Base-by-base conservation (phyloP, 106 monocot genomes). In the Ottelia alismoides region DNA sequence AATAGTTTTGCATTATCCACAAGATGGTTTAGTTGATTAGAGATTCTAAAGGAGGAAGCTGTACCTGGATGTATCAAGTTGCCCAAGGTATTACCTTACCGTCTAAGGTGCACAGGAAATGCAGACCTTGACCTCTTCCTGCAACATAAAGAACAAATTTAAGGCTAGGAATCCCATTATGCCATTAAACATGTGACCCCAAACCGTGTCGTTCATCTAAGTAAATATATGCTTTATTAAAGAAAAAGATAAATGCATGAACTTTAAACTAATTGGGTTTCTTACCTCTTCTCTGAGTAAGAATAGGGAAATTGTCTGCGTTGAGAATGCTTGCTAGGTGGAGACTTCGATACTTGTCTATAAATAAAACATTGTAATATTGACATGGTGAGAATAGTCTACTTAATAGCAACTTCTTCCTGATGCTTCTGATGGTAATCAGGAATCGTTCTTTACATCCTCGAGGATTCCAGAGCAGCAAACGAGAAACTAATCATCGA, bases 301-400 rank as follows among this genome's bases (percentile, higher is more conserved):
- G 85, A 72, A 70, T 72, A 64, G 50, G 85, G 77, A 68, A 84
- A 81, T 75, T 85, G 75, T 67, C 81, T 78, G 75, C 67, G 75
- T 57, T 85, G 91, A 65, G 91, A 81, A 78, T 92, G 81, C 81
- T 85, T 92, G 75, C 75, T 76, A 82, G 51, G 74, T 71, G 85
- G 91, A 76, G 91, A 92, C 81, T 85, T 71, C 74, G 91, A 92
- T 67, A 48, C 65, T 74, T 72, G 91, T 92, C 91, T 92, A 85
- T 43, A 85, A 72, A 91, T 78, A 74, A 74, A 72, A 65, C 58
- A 74, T 75, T 48, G 85, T 84, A 53, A 90, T 70, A 70, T 80
- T 75, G 52, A 62, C 60, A 45, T 52, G 57, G 74, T 90, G 65
- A 91, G 81, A 78, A 70, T 61, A 79, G 51, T 57, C 49, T 47